Conservation (phyloP, 1,284 basidiomycete species). For the Naganishia sp. region DNA sequence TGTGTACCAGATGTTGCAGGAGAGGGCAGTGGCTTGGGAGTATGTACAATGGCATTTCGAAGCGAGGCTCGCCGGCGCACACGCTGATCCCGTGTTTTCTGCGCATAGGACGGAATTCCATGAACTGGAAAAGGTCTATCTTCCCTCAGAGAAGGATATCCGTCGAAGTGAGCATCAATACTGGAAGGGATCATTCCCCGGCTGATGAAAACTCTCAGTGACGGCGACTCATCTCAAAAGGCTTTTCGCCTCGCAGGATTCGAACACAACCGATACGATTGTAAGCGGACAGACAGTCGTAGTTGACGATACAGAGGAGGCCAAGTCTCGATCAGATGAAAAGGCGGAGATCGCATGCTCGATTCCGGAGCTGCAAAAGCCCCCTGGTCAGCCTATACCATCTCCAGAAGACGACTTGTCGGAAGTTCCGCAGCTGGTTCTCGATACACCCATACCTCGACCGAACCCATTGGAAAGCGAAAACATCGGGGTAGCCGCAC, state of each 20-base stretch:
- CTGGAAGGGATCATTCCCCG: not conserved
- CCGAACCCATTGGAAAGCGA: conserved; percentile 1
- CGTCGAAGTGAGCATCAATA: conserved; percentile 41
- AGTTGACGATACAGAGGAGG: conserved; percentile 61
- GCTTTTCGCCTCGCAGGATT: conserved; percentile 58
- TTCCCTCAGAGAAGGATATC: conserved; percentile 54
- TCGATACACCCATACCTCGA: conserved; percentile 34
- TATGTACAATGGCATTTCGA: conserved; percentile 35
- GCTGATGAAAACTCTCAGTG: conserved; percentile 37
- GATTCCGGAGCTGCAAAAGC: conserved; percentile 33
- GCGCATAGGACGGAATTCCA: conserved; percentile 53
- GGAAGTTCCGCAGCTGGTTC: conserved; percentile 36
- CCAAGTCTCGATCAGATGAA: conserved; percentile 34
- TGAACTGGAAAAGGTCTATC: conserved; percentile 59
- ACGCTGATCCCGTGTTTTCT: conserved; percentile 12
- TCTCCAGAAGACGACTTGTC: not conserved
- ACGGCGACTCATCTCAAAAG: conserved; percentile 56
- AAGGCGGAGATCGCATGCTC: conserved; percentile 33
- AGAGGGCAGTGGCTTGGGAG: conserved; percentile 94
- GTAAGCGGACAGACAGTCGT: conserved; percentile 55
- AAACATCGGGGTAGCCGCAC: no score
- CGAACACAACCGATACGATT: conserved; percentile 47
- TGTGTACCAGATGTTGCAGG: conserved; percentile 83
- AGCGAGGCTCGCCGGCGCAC: conserved; percentile 36
- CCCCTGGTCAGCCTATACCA: conserved; percentile 10